Evolutionary conservation across 768 basidiomycete genomes (phyloP).

Genomic region (Rhodotorula toruloides): DNA sequence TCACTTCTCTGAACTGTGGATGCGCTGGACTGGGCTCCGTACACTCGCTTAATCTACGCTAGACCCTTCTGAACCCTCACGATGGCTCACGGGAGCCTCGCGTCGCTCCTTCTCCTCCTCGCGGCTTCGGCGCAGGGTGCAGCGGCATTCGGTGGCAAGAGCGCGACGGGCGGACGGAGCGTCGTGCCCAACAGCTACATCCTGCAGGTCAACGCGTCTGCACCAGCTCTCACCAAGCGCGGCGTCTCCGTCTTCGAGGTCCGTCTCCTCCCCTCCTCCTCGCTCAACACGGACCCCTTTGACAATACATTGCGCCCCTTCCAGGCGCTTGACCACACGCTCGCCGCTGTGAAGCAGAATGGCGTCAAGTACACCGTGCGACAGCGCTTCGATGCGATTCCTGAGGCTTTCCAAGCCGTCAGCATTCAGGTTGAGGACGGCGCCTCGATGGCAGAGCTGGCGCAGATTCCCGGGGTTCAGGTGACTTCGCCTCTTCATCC

Average conservation of each 20-base stretch:
- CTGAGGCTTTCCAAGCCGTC: constrained; percentile 26
- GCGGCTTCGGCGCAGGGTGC: not conserved
- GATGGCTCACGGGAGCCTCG: too few relatives aligned
- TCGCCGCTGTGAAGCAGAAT: constrained; percentile 1
- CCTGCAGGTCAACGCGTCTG: constrained; percentile 17
- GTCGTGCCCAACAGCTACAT: constrained; percentile 17
- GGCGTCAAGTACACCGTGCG: constrained; percentile 8
- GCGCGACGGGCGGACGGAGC: too few relatives aligned
- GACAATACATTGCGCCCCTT: not conserved
- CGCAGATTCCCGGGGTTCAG: constrained; percentile 22
- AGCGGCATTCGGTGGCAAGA: not conserved
- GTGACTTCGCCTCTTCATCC: not conserved
- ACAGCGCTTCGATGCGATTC: constrained; percentile 17
- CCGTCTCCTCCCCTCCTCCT: not conserved
- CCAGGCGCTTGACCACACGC: constrained; percentile 25
- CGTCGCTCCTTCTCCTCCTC: not conserved
- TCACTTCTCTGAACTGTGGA: too few relatives aligned
- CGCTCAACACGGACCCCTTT: not conserved
- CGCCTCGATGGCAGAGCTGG: constrained; percentile 2
- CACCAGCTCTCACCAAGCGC: constrained; percentile 7
- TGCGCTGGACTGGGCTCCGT: too few relatives aligned
- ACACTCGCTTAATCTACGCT: too few relatives aligned
- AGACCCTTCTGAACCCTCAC: too few relatives aligned
- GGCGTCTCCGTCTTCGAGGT: constrained; percentile 18
- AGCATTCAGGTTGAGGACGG: constrained; percentile 20